phyloP scores from a whole-genome alignment of 805 yeast species.

The Candida golubevii region DNA sequence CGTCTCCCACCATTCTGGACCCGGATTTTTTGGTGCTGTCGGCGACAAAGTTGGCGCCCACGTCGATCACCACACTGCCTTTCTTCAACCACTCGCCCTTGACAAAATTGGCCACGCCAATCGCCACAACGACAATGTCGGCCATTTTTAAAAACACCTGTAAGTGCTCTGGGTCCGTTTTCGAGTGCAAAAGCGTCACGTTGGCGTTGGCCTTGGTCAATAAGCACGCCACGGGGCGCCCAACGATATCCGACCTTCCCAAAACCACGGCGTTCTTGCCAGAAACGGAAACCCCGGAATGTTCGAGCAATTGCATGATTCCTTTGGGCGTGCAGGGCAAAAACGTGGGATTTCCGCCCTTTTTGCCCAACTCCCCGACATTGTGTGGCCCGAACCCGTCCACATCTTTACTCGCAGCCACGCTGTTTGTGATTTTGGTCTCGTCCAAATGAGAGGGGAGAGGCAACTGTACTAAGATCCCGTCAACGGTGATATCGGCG shows the following conservation, averaged over 20 bases:
- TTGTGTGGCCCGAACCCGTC: slow-evolving; percentile 80
- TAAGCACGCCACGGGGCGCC: slow-evolving; percentile 72
- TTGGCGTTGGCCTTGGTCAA: slow-evolving; percentile 70
- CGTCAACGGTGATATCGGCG: slow-evolving; percentile 58
- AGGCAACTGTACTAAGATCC: slow-evolving; percentile 74
- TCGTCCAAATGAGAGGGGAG: slow-evolving; percentile 69
- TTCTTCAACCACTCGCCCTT: slow-evolving; percentile 71
- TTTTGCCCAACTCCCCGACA: slow-evolving; percentile 72
- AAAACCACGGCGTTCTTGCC: slow-evolving; percentile 79
- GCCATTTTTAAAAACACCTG: slow-evolving; percentile 50
- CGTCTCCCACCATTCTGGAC: slow-evolving; percentile 72
- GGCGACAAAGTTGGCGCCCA: slow-evolving; percentile 73
- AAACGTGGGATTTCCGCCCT: slow-evolving; percentile 65
- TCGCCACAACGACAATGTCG: slow-evolving; percentile 74
- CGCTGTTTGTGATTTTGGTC: slow-evolving; percentile 61
- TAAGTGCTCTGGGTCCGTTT: slow-evolving; percentile 49
- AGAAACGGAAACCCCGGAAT: slow-evolving; percentile 48
- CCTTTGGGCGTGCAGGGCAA: slow-evolving; percentile 87
- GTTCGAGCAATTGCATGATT: slow-evolving; percentile 58
- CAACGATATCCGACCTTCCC: slow-evolving; percentile 85
- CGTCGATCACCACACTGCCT: slow-evolving; percentile 72
- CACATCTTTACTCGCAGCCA: slow-evolving; percentile 65
- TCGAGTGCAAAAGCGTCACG: slow-evolving; percentile 71
- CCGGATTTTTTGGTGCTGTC: slow-evolving; percentile 68
- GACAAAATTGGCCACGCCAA: slow-evolving; percentile 67